These are phyloP conservation scores for Peronospora belbahrii DNA, from an alignment of 352 stramenopile species.

Conservation along the genomic window DNA sequence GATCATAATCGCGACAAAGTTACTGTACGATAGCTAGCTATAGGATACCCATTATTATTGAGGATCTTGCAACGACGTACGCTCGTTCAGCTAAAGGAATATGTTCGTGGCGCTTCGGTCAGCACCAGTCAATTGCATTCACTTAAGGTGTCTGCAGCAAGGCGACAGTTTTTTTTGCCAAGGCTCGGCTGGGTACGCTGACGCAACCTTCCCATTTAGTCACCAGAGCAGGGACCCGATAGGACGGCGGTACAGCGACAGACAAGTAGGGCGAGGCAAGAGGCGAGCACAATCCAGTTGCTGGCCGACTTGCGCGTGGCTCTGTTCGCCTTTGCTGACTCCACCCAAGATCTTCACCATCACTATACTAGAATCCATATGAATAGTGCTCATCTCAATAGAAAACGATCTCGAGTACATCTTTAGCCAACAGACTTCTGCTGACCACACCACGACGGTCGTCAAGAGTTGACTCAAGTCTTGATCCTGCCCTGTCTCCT, in stretches of 20 bases:
- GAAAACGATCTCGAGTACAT: no score
- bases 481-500: background rate
- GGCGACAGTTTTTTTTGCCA: no score
- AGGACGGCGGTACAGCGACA: background rate
- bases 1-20: no score
- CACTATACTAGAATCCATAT: background rate
- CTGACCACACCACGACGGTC: conserved; percentile 17
- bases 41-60: no score
- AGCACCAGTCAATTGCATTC: no score
- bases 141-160: no score
- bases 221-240: background rate
- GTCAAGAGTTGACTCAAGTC: conserved; percentile 7
- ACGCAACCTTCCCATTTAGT: conserved; percentile 14
- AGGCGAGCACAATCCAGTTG: conserved; percentile 11
- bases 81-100: no score
- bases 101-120: no score
- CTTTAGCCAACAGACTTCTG: conserved; percentile 11
- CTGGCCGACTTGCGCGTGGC: conserved; percentile 4
- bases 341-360: conserved; percentile 13
- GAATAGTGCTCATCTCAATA: background rate
- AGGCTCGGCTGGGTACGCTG: no score
- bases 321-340: background rate
- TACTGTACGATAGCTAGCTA: no score
- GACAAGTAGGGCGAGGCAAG: background rate
- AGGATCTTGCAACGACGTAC: no score